Evolutionary conservation across 2,329 filamentous ascomycete genomes (phyloP), one percentile per base, ranked within the genome.

Genomic region (Pyrenochaeta sp.): DNA sequence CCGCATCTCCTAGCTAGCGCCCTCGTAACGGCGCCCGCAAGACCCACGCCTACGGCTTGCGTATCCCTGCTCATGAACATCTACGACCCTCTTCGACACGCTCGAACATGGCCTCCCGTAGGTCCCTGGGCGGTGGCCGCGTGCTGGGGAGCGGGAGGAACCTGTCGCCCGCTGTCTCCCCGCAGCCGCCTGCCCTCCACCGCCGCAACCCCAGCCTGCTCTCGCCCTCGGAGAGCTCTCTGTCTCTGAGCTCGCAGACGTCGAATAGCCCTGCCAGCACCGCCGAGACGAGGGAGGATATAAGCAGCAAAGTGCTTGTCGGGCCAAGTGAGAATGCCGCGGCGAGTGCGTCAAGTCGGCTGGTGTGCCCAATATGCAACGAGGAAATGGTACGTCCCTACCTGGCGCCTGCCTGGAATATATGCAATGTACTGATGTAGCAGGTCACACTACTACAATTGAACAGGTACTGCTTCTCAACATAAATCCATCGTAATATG

Each of bases 351-450:
- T 86, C 85, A 66, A 86, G 86, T 64, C 86, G 86, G 77, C 87
- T 99, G 58, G 88, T 94, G 54, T 99, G 95, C 77, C 95, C 95
- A n/a, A 99, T 99, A 74, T 99, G 95, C 79, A 93, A 89, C 68
- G 96, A 98, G 80, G 93, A 97, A 78, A 99, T 99, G 95, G 93
- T 95, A 81, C 25, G 66, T 61, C 45, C 10, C 36, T 19, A 19
- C 19, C 19, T 79, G 46, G 54, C 54, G 43, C 50, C 50, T 56
- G 44, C 59, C 45, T 28, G 19, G 32, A 44, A 3, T 22, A 19
- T 47, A 28, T 63, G 68, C 56, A 64, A 46, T 50, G 39, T 52
- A 57, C 76, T 77, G 66, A 77, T 62, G 25, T 13, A 8, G 43
- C 71, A 96, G 92, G 85, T 98, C 72, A 98, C 95, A 13, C 81